phyloP scores from a whole-genome alignment of 495 filamentous ascomycete species.

The Penicillium lagena region DNA sequence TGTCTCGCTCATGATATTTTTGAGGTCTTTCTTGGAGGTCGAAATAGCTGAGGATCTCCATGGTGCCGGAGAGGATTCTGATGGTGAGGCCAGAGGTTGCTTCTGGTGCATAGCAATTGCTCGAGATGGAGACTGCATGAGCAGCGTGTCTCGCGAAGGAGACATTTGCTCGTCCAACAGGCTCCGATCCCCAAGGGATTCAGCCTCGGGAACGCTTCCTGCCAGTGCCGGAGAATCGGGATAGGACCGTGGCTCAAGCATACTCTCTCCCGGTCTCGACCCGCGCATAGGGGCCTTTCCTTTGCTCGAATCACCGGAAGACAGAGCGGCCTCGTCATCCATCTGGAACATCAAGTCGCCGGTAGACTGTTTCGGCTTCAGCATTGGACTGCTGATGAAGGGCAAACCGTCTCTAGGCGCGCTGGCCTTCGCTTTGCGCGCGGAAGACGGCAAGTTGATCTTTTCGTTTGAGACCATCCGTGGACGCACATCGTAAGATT shows the following conservation, averaged over 20 bases:
- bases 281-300: conserved; percentile 27
- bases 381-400: conserved; percentile 44
- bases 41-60: conserved; percentile 57
- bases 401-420: conserved; percentile 40
- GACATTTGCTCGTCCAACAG: conserved; percentile 32
- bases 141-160: conserved; percentile 12
- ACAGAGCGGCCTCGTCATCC: conserved; percentile 64
- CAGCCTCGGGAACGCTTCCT: conserved; percentile 22
- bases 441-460: conserved; percentile 42
- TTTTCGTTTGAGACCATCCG: conserved; percentile 45
- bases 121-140: conserved; percentile 22
- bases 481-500: conserved; percentile 40
- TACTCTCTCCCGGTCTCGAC: conserved; percentile 4
- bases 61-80: conserved; percentile 26
- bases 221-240: conserved; percentile 22
- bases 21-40: conserved; percentile 64
- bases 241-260: conserved; percentile 13
- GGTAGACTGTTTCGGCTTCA: conserved; percentile 58
- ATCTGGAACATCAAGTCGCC: conserved; percentile 90
- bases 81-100: conserved; percentile 9
- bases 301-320: conserved; percentile 18
- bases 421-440: conserved; percentile 45
- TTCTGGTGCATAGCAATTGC: conserved; percentile 17
- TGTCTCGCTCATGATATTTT: conserved; percentile 78
- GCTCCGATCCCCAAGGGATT: conserved; percentile 22